Evolutionary conservation across 176 grass and related monocot genomes (phyloP).

Genomic region (Pontederia crassipes): DNA sequence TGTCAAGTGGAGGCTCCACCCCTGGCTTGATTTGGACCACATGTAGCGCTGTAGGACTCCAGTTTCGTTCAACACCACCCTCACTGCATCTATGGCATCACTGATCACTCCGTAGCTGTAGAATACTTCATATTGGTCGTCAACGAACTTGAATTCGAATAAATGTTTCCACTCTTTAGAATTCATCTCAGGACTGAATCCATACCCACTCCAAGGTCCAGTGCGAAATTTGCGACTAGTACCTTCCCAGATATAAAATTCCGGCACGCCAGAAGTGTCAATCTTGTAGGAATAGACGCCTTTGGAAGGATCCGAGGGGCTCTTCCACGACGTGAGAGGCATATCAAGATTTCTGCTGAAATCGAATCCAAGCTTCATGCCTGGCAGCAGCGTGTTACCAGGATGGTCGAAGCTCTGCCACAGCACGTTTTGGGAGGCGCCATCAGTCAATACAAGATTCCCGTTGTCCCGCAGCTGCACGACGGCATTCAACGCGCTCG

Average conservation of each 20-base stretch:
- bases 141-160: conserved; percentile 44
- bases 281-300: conserved; percentile 33
- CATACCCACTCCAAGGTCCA: conserved; percentile 39
- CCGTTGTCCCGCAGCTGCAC: too few relatives aligned
- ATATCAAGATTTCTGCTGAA: conserved; percentile 18
- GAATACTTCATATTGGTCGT: conserved; percentile 26
- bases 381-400: conserved; percentile 55
- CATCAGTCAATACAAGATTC: too few relatives aligned
- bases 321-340: conserved; percentile 54
- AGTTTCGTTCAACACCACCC: not conserved
- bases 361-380: conserved; percentile 52
- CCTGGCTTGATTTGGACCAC: conserved; percentile 14
- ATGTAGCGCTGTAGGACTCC: not conserved
- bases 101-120: conserved; percentile 42
- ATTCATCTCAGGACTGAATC: conserved; percentile 47
- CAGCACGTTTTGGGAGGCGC: not conserved
- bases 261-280: conserved; percentile 34
- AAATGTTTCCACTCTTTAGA: conserved; percentile 23
- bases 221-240: conserved; percentile 29
- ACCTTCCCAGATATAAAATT: conserved; percentile 42
- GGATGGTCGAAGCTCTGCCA: conserved; percentile 72
- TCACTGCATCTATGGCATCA: not conserved
- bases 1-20: not conserved
- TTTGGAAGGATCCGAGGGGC: conserved; percentile 34
- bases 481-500: too few relatives aligned